Evolutionary conservation across 768 basidiomycete genomes (phyloP), one percentile per base, ranked within the genome.

Genomic region (Boletus tylopilopsis): DNA sequence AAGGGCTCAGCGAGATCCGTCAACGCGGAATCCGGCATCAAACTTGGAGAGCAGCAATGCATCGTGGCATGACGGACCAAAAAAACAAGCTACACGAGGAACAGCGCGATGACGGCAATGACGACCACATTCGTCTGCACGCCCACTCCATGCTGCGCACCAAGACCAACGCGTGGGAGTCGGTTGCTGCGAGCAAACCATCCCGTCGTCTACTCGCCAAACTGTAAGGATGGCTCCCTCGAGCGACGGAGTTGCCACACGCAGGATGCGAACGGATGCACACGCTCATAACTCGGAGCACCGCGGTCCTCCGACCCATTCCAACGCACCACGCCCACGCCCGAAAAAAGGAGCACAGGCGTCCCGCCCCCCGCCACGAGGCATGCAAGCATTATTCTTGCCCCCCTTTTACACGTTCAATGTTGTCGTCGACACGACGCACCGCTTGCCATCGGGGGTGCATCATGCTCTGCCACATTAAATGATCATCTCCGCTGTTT

Each of bases 401-500:
- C 34, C 21, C 32, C 12, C 12, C 29, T 5, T 30, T 30, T 5
- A 12, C 29, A 30, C 12, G 29, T 30, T 30, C 29, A 30, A 30
- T 16, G 46, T 39, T 12, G 29, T 23, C 29, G 29, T 23, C 29
- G 29, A 50, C 38, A 49, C 38, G 25, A 50, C 50, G 33, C 11
- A 51, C 21, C 29, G 36, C 35, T n/a, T 22, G 29, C 30, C 16
- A 33, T 33, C 30, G 49, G 34, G n/a, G 21, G n/a, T 2, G 32
- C 53, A 55, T 30, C 53, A 45, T 30, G 33, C 5, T 18, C 49
- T 55, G 33, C 52, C 41, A 52, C 51, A 54, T 42, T 6, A 24
- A 37, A 22, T 29, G 36, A 23, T 55, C 60, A 63, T 56, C 46
- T 56, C 59, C 63, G 52, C 39, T 50, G 38, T 44, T 57, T 56